Percentiles rank a stretch among this genome's conserved stretches.
These are phyloP conservation scores for Wallacemonas sp. DNA, from an alignment of 208 protist species.

Conservation along the genomic window DNA sequence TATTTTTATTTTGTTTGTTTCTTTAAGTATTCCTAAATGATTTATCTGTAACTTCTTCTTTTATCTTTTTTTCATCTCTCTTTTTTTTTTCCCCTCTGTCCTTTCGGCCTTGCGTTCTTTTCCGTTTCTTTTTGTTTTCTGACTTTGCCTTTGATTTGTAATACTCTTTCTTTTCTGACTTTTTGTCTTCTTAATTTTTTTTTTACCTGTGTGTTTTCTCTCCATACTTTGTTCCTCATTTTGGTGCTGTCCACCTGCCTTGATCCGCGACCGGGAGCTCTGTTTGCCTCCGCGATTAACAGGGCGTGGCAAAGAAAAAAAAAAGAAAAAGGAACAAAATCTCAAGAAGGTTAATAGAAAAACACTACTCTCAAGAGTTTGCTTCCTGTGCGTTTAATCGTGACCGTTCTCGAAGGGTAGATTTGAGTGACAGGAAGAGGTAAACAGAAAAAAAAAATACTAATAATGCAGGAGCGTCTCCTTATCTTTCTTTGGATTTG, in stretches of 20 bases:
- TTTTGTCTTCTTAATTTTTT: slow-evolving; percentile 13
- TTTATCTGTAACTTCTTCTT: no score
- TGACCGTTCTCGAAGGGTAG: no score
- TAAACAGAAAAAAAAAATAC: no score
- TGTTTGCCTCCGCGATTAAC: slow-evolving; percentile 9
- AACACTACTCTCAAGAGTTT: no score
- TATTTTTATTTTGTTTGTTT: slow-evolving; percentile 13
- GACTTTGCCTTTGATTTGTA: slow-evolving; percentile 17
- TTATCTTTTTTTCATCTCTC: slow-evolving; percentile 6
- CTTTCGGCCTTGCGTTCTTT: slow-evolving; percentile 19
- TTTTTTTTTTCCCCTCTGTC: slow-evolving; percentile 16
- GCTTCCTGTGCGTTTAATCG: slow-evolving; percentile 14
- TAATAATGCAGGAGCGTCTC: no score
- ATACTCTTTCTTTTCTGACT: no score
- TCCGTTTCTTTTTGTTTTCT: slow-evolving; percentile 15
- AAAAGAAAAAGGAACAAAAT: no score
- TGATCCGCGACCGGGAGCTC: slow-evolving; percentile 6
- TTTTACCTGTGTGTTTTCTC: slow-evolving; percentile 18
- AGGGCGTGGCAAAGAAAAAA: no score
- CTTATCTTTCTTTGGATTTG: no score
- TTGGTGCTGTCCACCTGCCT: slow-evolving; percentile 20
- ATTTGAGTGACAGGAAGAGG: no score
- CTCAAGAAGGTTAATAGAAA: no score
- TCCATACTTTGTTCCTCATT: slow-evolving; percentile 20
- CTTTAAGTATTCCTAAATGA: not conserved